Conservation (phyloP, 1,284 basidiomycete genomes). For the Violaceomyces palustris region DNA sequence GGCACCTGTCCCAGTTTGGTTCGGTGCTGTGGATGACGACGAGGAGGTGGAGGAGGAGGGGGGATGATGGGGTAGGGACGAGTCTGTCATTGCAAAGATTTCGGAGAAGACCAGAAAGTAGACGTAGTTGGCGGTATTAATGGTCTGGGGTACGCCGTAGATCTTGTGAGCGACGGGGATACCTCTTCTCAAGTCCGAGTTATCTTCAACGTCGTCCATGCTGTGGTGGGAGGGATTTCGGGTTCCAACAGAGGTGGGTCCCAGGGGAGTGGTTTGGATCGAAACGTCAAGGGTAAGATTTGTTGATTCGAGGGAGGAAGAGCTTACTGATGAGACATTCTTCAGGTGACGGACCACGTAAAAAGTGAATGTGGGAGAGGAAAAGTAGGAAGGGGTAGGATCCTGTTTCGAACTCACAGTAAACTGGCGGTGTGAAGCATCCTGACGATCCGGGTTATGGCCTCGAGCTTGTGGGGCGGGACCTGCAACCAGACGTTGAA, state of each 20-base stretch:
- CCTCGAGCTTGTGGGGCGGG: slow-evolving; percentile 64
- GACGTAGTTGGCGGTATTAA: slow-evolving; percentile 95
- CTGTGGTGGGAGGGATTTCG: too few relatives aligned
- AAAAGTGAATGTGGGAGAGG: too few relatives aligned
- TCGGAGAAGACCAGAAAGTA: slow-evolving; percentile 65
- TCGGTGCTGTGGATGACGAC: slow-evolving; percentile 11
- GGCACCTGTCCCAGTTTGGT: slow-evolving; percentile 1
- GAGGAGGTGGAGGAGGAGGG: slow-evolving; percentile 1
- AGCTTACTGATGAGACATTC: too few relatives aligned
- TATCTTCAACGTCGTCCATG: slow-evolving; percentile 96
- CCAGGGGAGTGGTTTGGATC: too few relatives aligned
- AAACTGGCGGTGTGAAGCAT: slow-evolving; percentile 94
- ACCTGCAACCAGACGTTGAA: slow-evolving; percentile 92
- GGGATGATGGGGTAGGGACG: slow-evolving; percentile 57
- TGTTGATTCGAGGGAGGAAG: too few relatives aligned
- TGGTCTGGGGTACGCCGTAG: slow-evolving; percentile 91
- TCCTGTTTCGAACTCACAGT: too few relatives aligned
- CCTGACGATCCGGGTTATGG: slow-evolving; percentile 75
- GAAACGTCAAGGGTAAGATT: too few relatives aligned
- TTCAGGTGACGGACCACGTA: too few relatives aligned
- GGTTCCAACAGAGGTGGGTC: too few relatives aligned
- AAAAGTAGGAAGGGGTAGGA: too few relatives aligned
- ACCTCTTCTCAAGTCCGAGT: slow-evolving; percentile 81
- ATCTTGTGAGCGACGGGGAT: slow-evolving; percentile 87
- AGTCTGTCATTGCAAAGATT: slow-evolving; percentile 66